Conservation (phyloP, 83 land plant genomes). For the Larix sibirica region DNA sequence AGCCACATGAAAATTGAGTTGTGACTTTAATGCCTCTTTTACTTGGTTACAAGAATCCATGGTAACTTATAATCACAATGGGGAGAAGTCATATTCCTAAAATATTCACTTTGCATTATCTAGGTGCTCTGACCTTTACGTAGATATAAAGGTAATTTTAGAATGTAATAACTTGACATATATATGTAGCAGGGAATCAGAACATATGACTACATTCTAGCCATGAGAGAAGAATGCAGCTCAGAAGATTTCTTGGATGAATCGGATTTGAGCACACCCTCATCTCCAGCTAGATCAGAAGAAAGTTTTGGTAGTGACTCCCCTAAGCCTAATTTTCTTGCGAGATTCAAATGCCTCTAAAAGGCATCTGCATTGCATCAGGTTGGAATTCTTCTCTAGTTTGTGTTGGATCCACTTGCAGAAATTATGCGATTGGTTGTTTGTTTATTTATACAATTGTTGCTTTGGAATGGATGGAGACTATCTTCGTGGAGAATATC, state of each 20-base stretch:
- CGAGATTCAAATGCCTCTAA: conserved; percentile 33
- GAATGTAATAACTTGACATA: background rate
- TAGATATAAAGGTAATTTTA: background rate
- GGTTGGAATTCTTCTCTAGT: background rate
- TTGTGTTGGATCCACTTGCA: background rate
- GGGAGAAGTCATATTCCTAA: too few species aligned
- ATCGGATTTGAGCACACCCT: conserved; percentile 29
- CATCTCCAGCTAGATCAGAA: conserved; percentile 47
- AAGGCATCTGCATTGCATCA: background rate
- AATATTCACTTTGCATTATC: too few species aligned
- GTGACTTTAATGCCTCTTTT: background rate
- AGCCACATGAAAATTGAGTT: conserved; percentile 44
- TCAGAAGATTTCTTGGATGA: conserved; percentile 47
- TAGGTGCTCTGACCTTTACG: too few species aligned
- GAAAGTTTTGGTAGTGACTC: conserved; percentile 44
- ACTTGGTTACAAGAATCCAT: too few species aligned
- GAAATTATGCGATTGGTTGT: background rate
- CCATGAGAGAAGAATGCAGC: conserved; percentile 65
- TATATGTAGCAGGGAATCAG: conserved; percentile 57
- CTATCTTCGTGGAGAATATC: background rate
- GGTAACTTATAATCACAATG: too few species aligned
- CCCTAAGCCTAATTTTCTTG: conserved; percentile 24
- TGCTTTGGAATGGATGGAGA: conserved; percentile 8
- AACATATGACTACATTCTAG: conserved; percentile 82
- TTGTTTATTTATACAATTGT: background rate